Base-by-base conservation (phyloP, 306 rosid species). In the Sechiopsis laciniata region DNA sequence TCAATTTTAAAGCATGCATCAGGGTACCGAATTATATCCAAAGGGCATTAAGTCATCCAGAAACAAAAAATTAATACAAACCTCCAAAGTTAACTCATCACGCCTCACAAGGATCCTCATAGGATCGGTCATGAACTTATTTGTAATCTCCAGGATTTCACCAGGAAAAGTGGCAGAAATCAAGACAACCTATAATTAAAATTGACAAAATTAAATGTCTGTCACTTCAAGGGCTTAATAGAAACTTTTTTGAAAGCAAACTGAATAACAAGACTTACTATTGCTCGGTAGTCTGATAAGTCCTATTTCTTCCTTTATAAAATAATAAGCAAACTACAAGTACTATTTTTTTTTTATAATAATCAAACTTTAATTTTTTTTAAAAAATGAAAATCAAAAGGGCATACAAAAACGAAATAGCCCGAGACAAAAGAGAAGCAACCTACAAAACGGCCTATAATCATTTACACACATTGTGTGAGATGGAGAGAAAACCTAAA, bases 81-180 rank as follows among this genome's bases (percentile, higher is more conserved):
- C 99, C 96, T 95, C 99, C 82, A 95, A 75, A 52, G 99, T 95
- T 88, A 95, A 85, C 76, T 95, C 99, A 86, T 95, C 99, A 88
- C 97, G 97, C 77, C 91, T 95, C 68, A 95, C 99, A 74, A 95
- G 99, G 81, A 95, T 95, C 81, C 95, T 84, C 56, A 95, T 88
- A 72, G 99, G 97, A 72, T 95, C 99, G 17, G 99, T 88, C 99
- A 95, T 95, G 73, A 95, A 95, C 79, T 95, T 95, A 60, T 85
- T 85, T 71, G 99, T 95, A 40, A 95, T 95, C 88, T 95, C 99
- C 88, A 95, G 79, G 74, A 94, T 94, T 83, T 94, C 99, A 85
- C 91, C 96, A 46, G 99, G 99, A 76, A 94, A 97, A 46, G 99
- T 94, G 59, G 99, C 99, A 78, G 98, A 94, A 83, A 94, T 94